These are phyloP conservation scores for Candolleomyces aberdarensis DNA, from an alignment of 768 basidiomycete genomes.

Conservation along the genomic window DNA sequence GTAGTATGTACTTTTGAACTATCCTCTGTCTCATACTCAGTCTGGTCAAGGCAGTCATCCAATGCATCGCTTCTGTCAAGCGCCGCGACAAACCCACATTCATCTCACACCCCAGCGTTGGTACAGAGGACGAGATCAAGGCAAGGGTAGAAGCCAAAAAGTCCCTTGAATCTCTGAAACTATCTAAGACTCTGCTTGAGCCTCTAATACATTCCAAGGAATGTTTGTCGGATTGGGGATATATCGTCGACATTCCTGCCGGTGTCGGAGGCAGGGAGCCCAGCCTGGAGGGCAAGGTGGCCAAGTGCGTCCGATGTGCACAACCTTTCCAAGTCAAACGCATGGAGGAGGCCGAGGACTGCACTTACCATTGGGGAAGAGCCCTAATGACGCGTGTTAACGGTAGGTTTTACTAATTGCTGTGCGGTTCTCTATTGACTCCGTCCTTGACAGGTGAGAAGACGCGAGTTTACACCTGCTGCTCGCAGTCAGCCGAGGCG, in stretches of 20 bases:
- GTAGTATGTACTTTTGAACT: slow-evolving; percentile 43
- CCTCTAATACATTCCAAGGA: slow-evolving; percentile 56
- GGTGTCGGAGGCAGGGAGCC: slow-evolving; percentile 65
- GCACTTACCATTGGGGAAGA: slow-evolving; percentile 83
- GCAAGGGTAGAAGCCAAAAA: slow-evolving; percentile 44
- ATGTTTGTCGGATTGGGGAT: slow-evolving; percentile 65
- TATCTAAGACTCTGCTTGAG: slow-evolving; percentile 38
- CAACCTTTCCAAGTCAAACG: slow-evolving; percentile 67
- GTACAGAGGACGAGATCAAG: slow-evolving; percentile 64
- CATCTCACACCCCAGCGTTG: slow-evolving; percentile 67
- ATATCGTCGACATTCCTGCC: slow-evolving; percentile 63
- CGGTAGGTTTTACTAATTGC: slow-evolving; percentile 41
- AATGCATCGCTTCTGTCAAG: slow-evolving; percentile 48
- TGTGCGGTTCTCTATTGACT: slow-evolving; percentile 8
- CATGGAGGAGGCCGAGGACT: slow-evolving; percentile 54
- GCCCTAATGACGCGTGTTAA: slow-evolving; percentile 57
- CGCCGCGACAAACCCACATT: slow-evolving; percentile 53
- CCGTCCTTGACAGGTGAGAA: slow-evolving; percentile 52
- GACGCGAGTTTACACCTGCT: slow-evolving; percentile 73
- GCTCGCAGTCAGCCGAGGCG: slow-evolving; percentile 56
- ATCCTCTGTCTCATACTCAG: slow-evolving; percentile 9
- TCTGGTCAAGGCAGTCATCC: slow-evolving; percentile 43
- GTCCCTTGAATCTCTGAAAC: slow-evolving; percentile 6
- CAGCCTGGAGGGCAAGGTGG: slow-evolving; percentile 55
- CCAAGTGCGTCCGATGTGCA: slow-evolving; percentile 78